Evolutionary conservation across 2,329 filamentous ascomycete species (phyloP).

Genomic region (Ustulina deusta): DNA sequence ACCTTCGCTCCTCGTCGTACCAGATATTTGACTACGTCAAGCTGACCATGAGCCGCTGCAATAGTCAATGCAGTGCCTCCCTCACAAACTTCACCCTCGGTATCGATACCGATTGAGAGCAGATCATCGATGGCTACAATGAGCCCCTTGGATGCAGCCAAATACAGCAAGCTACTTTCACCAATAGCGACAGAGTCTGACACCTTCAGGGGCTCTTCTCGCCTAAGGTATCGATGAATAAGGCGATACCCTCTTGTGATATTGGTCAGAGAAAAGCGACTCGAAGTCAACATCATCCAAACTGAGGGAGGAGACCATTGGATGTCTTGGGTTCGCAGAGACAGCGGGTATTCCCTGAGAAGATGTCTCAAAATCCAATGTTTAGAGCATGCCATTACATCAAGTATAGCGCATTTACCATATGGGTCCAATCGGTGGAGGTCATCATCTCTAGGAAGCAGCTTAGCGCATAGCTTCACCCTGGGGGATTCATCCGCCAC

Average conservation of each 20-base stretch:
- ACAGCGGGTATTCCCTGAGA: slow-evolving; percentile 17
- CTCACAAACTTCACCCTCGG: slow-evolving; percentile 9
- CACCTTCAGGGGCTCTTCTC: slow-evolving; percentile 11
- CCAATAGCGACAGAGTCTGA: slow-evolving; percentile 17
- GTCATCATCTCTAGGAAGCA: slow-evolving; percentile 1
- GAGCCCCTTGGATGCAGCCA: background rate
- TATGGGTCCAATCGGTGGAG: background rate
- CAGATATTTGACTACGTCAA: slow-evolving; percentile 33
- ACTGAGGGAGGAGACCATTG: background rate
- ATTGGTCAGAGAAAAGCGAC: background rate
- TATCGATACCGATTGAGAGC: slow-evolving; percentile 27
- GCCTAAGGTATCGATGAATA: slow-evolving; percentile 15
- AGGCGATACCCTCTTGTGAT: slow-evolving; percentile 3
- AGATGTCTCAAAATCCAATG: slow-evolving; percentile 15
- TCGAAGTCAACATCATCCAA: background rate
- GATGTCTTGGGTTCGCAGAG: slow-evolving; percentile 10
- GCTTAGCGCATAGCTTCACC: background rate
- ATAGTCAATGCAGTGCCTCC: slow-evolving; percentile 22
- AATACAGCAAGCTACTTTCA: slow-evolving; percentile 13
- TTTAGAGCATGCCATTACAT: background rate
- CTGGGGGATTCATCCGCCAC: background rate
- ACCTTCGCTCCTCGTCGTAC: slow-evolving; percentile 11
- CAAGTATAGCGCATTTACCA: background rate
- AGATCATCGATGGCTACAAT: slow-evolving; percentile 18
- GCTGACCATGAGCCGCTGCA: slow-evolving; percentile 26